phyloP scores from a whole-genome alignment of 179 eudicot species.

The Vitellaria paradoxa region DNA sequence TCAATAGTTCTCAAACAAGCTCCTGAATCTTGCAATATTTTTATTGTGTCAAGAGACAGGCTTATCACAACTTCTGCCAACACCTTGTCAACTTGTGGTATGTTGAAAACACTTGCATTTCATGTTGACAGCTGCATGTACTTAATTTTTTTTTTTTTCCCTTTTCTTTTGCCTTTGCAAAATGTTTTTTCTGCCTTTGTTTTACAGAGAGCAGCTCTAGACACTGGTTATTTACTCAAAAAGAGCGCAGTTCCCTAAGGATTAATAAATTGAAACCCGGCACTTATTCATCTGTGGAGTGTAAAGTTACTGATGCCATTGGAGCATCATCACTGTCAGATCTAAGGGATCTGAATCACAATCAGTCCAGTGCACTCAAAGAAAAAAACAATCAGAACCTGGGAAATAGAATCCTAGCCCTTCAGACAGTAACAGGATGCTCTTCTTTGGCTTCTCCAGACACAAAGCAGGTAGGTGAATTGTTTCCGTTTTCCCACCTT shows the following conservation, averaged over 20 bases:
- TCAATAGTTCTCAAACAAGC: conserved; percentile 53
- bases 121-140: background rate
- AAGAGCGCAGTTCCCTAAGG: conserved; percentile 16
- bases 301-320: conserved; percentile 9
- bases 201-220: conserved; percentile 28
- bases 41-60: conserved; percentile 53
- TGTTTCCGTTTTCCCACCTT: too few species aligned
- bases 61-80: conserved; percentile 44
- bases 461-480: too few species aligned
- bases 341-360: conserved; percentile 24
- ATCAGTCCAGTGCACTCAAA: conserved; percentile 6
- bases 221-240: conserved; percentile 10
- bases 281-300: conserved; percentile 28
- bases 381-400: conserved; percentile 15
- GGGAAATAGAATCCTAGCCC: conserved; percentile 21
- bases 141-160: background rate
- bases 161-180: background rate
- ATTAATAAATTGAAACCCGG: conserved; percentile 22
- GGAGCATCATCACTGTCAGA: conserved; percentile 31
- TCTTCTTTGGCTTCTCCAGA: too few species aligned
- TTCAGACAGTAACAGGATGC: conserved; percentile 7
- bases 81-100: conserved; percentile 46
- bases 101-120: conserved; percentile 6
- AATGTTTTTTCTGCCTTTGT: conserved; percentile 8
- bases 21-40: conserved; percentile 57